A percentile compares a stretch with the other conserved stretches of the same genome.
These are phyloP conservation scores for Inonotus hispidus DNA, from an alignment of 1,284 basidiomycete species.

Conservation along the genomic window DNA sequence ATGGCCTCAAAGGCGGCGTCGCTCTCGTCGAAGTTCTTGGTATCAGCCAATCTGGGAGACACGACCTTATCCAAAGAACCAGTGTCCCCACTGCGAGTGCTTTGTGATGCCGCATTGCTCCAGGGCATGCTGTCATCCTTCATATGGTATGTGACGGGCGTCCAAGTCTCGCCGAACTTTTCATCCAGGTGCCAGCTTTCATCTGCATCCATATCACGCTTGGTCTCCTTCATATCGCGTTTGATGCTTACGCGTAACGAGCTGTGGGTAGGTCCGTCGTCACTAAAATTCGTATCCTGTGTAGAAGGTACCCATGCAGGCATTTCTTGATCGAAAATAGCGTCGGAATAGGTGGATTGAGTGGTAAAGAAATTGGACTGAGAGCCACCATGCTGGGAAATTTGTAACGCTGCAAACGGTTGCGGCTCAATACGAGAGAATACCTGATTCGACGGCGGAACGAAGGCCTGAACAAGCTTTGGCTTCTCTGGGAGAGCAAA, in stretches of 20 bases:
- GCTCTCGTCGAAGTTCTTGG: not conserved
- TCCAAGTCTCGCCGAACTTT: slow-evolving; percentile 54
- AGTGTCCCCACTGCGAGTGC: slow-evolving; percentile 29
- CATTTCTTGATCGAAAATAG: slow-evolving; percentile 42
- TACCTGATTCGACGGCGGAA: slow-evolving; percentile 24
- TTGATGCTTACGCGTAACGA: slow-evolving; percentile 13
- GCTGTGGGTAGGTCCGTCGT: slow-evolving; percentile 30
- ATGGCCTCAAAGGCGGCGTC: not conserved
- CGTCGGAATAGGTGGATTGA: slow-evolving; percentile 45
- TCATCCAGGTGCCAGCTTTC: slow-evolving; percentile 72
- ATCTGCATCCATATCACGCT: slow-evolving; percentile 43
- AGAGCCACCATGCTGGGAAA: slow-evolving; percentile 35
- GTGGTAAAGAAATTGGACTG: slow-evolving; percentile 38
- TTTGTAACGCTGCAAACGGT: slow-evolving; percentile 32
- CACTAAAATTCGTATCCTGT: slow-evolving; percentile 53
- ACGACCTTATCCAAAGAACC: slow-evolving; percentile 16
- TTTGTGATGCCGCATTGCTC: slow-evolving; percentile 49
- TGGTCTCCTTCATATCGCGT: slow-evolving; percentile 25
- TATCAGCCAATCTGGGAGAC: not conserved
- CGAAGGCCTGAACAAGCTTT: slow-evolving; percentile 40
- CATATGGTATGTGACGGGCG: slow-evolving; percentile 38
- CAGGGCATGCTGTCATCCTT: slow-evolving; percentile 66
- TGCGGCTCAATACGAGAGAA: slow-evolving; percentile 28
- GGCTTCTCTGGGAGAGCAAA: slow-evolving; percentile 45
- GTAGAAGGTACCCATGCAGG: slow-evolving; percentile 53